Base-by-base conservation (phyloP, 768 basidiomycete species). In the Boletus sp. region DNA sequence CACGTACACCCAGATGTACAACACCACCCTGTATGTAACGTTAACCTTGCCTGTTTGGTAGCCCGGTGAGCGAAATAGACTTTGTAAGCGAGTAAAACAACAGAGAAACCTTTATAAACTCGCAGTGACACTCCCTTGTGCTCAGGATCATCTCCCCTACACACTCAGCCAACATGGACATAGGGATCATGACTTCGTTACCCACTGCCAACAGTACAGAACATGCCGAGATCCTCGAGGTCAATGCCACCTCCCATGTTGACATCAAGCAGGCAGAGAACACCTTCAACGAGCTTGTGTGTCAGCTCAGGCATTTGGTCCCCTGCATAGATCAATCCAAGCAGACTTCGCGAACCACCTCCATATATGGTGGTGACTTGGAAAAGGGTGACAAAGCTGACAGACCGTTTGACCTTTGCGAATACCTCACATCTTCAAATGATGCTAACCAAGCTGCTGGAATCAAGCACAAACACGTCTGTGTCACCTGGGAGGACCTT, bases 381-480 rank as follows among this genome's bases (percentile, higher is more conserved):
- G 78, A 77, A 54, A 75, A 78, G 55, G 84, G 79, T 32, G 70
- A 70, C 4, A 69, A 73, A 11, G 29, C 11, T 7, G 56, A 67
- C 68, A 75, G 12, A 30, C 67, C 67, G 0, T 90, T 89, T 60
- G 82, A 89, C 67, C 81, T 90, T 18, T 80, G 80, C 15, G 86
- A 88, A 56, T 90, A 87, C 62, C 76, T 90, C 32, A 74, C 82
- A 3, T 82, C 82, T 9, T 85, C 82, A 14, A 88, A 86, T 65
- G 86, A 88, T 62, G 83, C 83, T 1, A 78, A 83, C 50, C 80
- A 88, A 53, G 67, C 71, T 18, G 86, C 85, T 2, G 88, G 88
- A 15, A 85, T 89, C 47, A 81, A 80, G 56, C 84, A 86, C 63
- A 90, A 90, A 66, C 84, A 87, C 57, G 86, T 90, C 8, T 87